These are phyloP conservation scores for Claviceps sp. DNA, from an alignment of 2,329 filamentous ascomycete genomes.

Conservation along the genomic window DNA sequence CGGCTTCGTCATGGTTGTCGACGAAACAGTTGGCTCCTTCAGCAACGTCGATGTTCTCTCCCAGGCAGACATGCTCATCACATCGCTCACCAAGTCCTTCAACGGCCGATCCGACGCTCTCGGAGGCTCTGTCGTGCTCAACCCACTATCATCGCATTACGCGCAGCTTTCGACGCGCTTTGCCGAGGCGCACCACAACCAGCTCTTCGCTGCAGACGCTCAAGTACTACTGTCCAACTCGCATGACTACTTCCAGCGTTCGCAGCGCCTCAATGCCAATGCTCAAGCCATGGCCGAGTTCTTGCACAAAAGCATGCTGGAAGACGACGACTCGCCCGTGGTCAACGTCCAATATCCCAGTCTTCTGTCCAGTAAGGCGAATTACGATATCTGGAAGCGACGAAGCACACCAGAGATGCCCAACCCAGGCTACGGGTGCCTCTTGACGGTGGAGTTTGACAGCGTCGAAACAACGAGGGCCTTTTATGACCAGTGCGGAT, in stretches of 20 bases:
- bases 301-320: constrained; percentile 17
- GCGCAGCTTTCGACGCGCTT: constrained; percentile 18
- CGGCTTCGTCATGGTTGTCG: constrained; percentile 30
- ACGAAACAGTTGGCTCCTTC: constrained; percentile 35
- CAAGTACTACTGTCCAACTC: constrained; percentile 31
- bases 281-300: constrained; percentile 27
- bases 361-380: constrained; percentile 17
- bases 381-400: constrained; percentile 24
- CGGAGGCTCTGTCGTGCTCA: constrained; percentile 36
- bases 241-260: constrained; percentile 27
- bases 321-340: constrained; percentile 21
- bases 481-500: constrained; percentile 36
- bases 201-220: constrained; percentile 34
- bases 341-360: constrained; percentile 30
- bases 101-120: constrained; percentile 42
- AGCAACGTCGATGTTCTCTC: constrained; percentile 36
- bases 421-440: constrained; percentile 39
- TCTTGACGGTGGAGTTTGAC: constrained; percentile 38
- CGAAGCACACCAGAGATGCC: constrained; percentile 28
- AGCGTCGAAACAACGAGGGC: constrained; percentile 23
- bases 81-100: constrained; percentile 45
- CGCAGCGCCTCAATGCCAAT: constrained; percentile 28
- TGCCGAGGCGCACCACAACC: constrained; percentile 24
- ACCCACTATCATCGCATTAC: constrained; percentile 31
- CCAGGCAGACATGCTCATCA: constrained; percentile 35